phyloP scores from a whole-genome alignment of 805 yeast genomes.

The Pachysolen tannophilus region DNA sequence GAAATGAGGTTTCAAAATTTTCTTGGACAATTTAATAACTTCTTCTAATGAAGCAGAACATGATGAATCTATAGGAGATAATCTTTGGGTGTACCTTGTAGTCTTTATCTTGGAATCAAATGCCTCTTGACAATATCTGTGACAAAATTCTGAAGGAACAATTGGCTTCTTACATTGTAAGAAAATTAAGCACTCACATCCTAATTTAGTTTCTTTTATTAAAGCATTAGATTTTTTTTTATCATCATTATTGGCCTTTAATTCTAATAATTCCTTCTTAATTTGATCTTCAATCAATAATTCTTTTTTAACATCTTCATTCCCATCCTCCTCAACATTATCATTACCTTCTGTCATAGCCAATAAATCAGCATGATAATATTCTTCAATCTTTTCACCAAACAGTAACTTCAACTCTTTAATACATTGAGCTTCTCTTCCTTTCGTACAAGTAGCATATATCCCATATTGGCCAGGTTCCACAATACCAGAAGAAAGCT shows the following conservation, averaged over 20 bases:
- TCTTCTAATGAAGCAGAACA: conserved; percentile 68
- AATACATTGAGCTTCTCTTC: conserved; percentile 70
- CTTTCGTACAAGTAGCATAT: conserved; percentile 82
- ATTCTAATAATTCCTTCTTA: conserved; percentile 55
- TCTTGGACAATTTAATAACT: conserved; percentile 46
- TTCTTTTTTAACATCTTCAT: conserved; percentile 28
- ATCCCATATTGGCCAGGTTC: conserved; percentile 87
- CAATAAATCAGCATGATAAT: conserved; percentile 31
- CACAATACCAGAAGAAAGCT: conserved; percentile 39
- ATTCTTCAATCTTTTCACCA: conserved; percentile 41
- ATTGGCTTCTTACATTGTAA: conserved; percentile 75
- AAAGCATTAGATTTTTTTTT: conserved; percentile 34
- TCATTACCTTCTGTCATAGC: conserved; percentile 11
- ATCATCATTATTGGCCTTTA: conserved; percentile 37
- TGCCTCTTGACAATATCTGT: conserved; percentile 54
- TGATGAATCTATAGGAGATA: conserved; percentile 74
- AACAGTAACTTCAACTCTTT: conserved; percentile 60
- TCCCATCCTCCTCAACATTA: conserved; percentile 20
- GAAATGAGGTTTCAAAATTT: conserved; percentile 62
- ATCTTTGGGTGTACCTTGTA: conserved; percentile 67
- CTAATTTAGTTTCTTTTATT: conserved; percentile 52
- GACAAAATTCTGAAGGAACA: conserved; percentile 67
- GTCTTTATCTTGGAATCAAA: conserved; percentile 41
- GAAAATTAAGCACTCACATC: conserved; percentile 80
- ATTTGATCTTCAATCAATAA: conserved; percentile 72